A percentile compares a stretch with the other conserved stretches of the same genome.
Conservation (phyloP, 306 rosid genomes). For the Ammopiptanthus mongolicus region DNA sequence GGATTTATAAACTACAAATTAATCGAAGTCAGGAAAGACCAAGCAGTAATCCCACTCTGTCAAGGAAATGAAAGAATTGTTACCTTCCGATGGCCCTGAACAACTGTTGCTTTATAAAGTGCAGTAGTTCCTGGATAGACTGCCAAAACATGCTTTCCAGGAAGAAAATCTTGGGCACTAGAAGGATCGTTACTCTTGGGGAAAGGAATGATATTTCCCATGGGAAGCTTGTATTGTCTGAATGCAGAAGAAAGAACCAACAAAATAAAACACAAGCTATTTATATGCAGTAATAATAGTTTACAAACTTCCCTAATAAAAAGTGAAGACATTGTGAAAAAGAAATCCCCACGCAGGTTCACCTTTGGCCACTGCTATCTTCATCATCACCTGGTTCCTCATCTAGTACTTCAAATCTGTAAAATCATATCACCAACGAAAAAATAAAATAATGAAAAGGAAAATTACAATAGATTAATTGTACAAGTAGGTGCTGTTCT, state of each 20-base stretch:
- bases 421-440: conserved; percentile 13
- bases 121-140: conserved; percentile 99
- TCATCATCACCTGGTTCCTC: conserved; percentile 99
- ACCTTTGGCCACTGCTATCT: conserved; percentile 82
- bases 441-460: conserved; percentile 8
- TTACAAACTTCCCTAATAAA: neutral
- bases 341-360: neutral
- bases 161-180: conserved; percentile 57
- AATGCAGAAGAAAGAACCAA: conserved; percentile 17
- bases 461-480: neutral
- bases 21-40: conserved; percentile 2
- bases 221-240: conserved; percentile 86
- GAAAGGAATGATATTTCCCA: conserved; percentile 81
- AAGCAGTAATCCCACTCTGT: neutral
- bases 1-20: neutral
- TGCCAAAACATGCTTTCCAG: conserved; percentile 87
- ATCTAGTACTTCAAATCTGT: conserved; percentile 90
- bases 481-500: neutral
- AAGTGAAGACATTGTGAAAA: neutral
- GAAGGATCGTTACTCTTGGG: conserved; percentile 88
- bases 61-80: conserved; percentile 19
- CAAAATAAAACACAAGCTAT: neutral
- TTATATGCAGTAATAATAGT: neutral
- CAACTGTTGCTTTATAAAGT: conserved; percentile 96
- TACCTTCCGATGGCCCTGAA: conserved; percentile 87